Conservation (phyloP, 1,139 yeast species). For the Debaryomyces fabryi region DNA sequence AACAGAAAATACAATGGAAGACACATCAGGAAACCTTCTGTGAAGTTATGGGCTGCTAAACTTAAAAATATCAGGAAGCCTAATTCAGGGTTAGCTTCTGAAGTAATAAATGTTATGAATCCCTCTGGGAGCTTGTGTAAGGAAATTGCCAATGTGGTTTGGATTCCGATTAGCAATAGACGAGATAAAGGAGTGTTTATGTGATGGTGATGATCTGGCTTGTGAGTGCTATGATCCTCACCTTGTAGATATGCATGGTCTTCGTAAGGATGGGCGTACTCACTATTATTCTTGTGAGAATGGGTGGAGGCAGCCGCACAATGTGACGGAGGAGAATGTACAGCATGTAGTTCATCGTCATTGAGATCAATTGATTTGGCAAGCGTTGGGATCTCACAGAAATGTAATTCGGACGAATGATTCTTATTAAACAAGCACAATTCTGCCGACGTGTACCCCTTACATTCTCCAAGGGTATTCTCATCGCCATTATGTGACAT, state of each 20-base stretch:
- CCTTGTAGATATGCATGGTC: slow-evolving; percentile 8
- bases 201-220: slow-evolving; percentile 72
- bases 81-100: slow-evolving; percentile 69
- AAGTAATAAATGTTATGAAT: slow-evolving; percentile 79
- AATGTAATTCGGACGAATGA: slow-evolving; percentile 28
- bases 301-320: not conserved
- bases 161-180: slow-evolving; percentile 81
- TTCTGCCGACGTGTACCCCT: slow-evolving; percentile 56
- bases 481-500: slow-evolving; percentile 21
- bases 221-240: slow-evolving; percentile 20
- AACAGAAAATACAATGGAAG: slow-evolving; percentile 81
- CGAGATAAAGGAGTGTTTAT: slow-evolving; percentile 76
- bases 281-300: slow-evolving; percentile 12
- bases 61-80: slow-evolving; percentile 85
- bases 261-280: slow-evolving; percentile 7
- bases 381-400: slow-evolving; percentile 40
- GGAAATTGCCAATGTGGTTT: slow-evolving; percentile 85
- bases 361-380: slow-evolving; percentile 1
- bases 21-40: slow-evolving; percentile 96
- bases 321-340: not conserved
- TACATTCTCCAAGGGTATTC: slow-evolving; percentile 50
- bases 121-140: slow-evolving; percentile 96
- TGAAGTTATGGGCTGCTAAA: slow-evolving; percentile 82
- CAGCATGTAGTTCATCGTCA: slow-evolving; percentile 1
- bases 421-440: slow-evolving; percentile 22